phyloP scores from a whole-genome alignment of 805 yeast species.

The Metschnikowia lunata region DNA sequence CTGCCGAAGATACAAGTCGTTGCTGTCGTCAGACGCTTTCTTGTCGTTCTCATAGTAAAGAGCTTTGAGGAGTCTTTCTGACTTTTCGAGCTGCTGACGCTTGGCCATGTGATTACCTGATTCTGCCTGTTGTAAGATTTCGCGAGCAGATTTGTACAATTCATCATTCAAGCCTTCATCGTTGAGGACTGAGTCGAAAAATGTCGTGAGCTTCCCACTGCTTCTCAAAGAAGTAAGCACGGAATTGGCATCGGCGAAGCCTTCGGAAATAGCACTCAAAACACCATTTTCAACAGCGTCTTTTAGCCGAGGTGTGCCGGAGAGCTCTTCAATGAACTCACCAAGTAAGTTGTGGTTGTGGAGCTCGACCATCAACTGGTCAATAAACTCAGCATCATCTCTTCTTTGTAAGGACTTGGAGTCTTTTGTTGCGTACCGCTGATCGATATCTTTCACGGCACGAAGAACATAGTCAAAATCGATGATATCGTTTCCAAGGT shows the following conservation, averaged over 20 bases:
- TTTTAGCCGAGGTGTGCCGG: conserved; percentile 15
- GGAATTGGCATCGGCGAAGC: conserved; percentile 15
- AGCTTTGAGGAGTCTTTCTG: conserved; percentile 11
- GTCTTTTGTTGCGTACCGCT: conserved; percentile 9
- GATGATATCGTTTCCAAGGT: conserved; percentile 11
- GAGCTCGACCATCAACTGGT: conserved; percentile 16
- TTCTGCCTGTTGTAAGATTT: conserved; percentile 3
- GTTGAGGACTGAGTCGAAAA: conserved; percentile 16
- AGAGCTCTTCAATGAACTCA: conserved; percentile 16
- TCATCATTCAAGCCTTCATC: conserved; percentile 16
- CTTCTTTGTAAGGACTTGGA: conserved; percentile 11
- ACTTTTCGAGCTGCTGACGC: conserved; percentile 9
- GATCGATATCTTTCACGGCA: conserved; percentile 11
- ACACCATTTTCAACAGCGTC: conserved; percentile 15
- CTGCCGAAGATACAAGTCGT: conserved; percentile 5
- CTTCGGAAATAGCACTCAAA: conserved; percentile 12
- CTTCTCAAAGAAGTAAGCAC: conserved; percentile 13
- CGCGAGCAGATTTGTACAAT: conserved; percentile 10
- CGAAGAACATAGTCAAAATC: conserved; percentile 15
- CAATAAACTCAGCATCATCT: conserved; percentile 16
- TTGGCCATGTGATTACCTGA: conserved; percentile 3
- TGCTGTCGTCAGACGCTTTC: conserved; percentile 12
- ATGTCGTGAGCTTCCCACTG: conserved; percentile 12
- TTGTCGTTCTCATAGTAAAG: conserved; percentile 9
- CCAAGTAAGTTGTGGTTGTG: conserved; percentile 14